A percentile compares a stretch with the other conserved stretches of the same genome.
Evolutionary conservation across 495 filamentous ascomycete genomes (phyloP).

Genomic region (Eremomyces bilateralis): DNA sequence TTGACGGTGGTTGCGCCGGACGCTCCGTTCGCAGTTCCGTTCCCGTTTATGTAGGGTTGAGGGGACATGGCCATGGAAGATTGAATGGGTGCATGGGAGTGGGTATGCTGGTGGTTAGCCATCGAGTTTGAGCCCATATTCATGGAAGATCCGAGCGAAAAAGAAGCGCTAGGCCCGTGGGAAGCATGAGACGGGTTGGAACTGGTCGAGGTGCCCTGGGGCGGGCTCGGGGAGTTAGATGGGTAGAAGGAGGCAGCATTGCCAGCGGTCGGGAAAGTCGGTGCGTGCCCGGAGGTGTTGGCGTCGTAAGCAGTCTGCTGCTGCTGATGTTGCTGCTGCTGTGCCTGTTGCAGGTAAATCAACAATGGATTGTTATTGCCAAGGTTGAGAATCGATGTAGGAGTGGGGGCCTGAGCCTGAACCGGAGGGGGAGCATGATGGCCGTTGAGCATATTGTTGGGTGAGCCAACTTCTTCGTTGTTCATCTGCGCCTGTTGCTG

Average conservation of each 20-base stretch:
- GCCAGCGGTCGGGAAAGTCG: constrained; percentile 32
- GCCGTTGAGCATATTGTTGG: constrained; percentile 27
- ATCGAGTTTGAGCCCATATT: constrained; percentile 20
- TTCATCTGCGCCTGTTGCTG: constrained; percentile 11
- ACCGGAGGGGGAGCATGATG: constrained; percentile 23
- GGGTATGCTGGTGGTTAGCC: not conserved
- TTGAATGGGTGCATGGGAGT: not conserved
- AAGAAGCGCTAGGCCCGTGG: constrained; percentile 33
- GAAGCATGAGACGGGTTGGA: constrained; percentile 15
- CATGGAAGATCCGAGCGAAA: constrained; percentile 30
- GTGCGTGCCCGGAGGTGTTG: constrained; percentile 32
- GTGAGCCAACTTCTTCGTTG: constrained; percentile 25
- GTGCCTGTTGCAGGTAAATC: constrained; percentile 59
- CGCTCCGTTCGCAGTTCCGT: constrained; percentile 7
- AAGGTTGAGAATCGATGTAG: constrained; percentile 54
- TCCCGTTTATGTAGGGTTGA: too few species aligned
- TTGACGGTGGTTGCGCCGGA: constrained; percentile 45
- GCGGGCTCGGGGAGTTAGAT: constrained; percentile 14
- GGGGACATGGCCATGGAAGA: not conserved
- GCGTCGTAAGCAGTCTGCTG: constrained; percentile 28
- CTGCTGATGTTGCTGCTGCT: constrained; percentile 26
- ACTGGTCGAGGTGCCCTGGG: constrained; percentile 26
- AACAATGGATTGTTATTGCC: constrained; percentile 73
- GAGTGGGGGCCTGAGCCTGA: constrained; percentile 27
- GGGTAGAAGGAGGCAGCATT: constrained; percentile 40